Evolutionary conservation across 2,329 filamentous ascomycete species (phyloP).

Genomic region (Botrytis porri): DNA sequence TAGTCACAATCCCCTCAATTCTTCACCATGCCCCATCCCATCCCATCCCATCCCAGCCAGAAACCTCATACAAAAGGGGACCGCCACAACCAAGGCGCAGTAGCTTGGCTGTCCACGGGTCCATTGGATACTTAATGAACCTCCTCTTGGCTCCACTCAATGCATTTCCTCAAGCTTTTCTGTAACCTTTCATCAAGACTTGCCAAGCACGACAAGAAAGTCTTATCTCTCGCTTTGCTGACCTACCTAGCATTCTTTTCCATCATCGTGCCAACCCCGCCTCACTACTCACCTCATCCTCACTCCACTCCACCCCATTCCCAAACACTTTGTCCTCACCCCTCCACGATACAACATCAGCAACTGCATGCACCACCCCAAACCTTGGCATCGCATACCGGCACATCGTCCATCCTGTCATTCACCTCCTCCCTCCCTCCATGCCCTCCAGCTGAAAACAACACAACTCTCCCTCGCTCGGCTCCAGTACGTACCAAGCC

Average conservation of each 20-base stretch:
- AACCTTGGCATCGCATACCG: constrained; percentile 2
- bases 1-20: background rate
- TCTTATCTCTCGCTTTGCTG: constrained; percentile 14
- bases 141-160: constrained; percentile 17
- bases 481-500: constrained; percentile 2
- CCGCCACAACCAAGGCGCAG: constrained; percentile 14
- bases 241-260: background rate
- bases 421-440: background rate
- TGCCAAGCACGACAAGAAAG: background rate
- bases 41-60: background rate
- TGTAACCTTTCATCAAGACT: background rate
- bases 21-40: background rate
- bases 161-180: constrained; percentile 11
- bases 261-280: background rate
- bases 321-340: background rate
- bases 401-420: background rate
- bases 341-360: background rate
- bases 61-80: constrained; percentile 5
- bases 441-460: background rate
- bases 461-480: background rate
- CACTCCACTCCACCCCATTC: background rate
- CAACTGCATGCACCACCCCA: constrained; percentile 1
- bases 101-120: constrained; percentile 6
- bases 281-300: background rate
- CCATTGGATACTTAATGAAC: too few species aligned